Percentiles rank a stretch among this genome's conserved stretches.
Conservation (phyloP, 306 rosid genomes). For the Mimosa pudica region DNA sequence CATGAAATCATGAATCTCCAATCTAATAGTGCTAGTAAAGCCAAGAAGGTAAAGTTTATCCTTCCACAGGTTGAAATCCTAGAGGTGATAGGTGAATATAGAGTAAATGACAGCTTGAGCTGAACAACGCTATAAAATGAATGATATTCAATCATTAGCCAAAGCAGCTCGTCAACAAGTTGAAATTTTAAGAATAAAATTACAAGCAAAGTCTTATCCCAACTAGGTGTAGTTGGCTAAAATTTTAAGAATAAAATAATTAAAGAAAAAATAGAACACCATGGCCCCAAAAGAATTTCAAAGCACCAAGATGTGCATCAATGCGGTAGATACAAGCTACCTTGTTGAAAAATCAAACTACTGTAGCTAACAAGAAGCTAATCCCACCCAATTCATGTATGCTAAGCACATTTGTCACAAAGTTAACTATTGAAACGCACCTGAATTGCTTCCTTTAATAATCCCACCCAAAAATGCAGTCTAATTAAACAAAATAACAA, state of each 20-base stretch:
- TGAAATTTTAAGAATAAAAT: neutral
- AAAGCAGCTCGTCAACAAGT: constrained; percentile 29
- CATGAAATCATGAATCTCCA: neutral
- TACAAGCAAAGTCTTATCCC: too few relatives aligned
- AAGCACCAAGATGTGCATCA: neutral
- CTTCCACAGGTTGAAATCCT: constrained; percentile 4
- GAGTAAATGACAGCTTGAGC: constrained; percentile 12
- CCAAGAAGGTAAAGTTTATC: neutral
- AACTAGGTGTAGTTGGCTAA: too few relatives aligned
- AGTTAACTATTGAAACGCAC: constrained; percentile 36
- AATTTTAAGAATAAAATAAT: too few relatives aligned
- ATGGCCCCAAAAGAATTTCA: constrained; percentile 14
- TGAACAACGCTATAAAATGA: neutral
- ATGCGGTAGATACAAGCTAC: constrained; percentile 8
- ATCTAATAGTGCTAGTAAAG: neutral
- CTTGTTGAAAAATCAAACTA: neutral
- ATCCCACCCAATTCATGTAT: neutral
- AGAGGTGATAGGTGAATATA: constrained; percentile 15
- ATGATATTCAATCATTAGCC: constrained; percentile 28
- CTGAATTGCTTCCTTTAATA: constrained; percentile 92
- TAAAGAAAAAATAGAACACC: neutral
- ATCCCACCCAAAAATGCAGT: too few relatives aligned
- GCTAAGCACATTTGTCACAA: neutral
- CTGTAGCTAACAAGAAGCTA: too few relatives aligned
- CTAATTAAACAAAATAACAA: too few relatives aligned